Percentiles rank a stretch among this genome's conserved stretches.
Conservation (phyloP, 169 alveolate species). For the Perkinsus chesapeaki region DNA sequence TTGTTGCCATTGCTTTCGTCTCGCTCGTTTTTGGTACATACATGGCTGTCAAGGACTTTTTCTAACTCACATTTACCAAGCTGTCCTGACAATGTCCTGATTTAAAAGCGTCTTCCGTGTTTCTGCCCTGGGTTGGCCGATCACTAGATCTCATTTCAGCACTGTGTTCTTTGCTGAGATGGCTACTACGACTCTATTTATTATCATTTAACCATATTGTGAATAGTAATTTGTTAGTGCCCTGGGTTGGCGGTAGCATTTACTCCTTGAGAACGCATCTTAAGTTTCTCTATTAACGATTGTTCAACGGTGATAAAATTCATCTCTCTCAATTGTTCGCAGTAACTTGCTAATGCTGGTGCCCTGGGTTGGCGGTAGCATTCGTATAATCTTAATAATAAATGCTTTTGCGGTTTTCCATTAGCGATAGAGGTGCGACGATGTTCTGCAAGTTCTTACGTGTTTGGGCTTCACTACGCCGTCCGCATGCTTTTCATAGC, state of each 20-base stretch:
- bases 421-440: too few species aligned
- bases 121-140: neutral
- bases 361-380: constrained; percentile 5
- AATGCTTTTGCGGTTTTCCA: neutral
- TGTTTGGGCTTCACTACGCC: too few species aligned
- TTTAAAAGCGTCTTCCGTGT: too few species aligned
- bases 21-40: neutral
- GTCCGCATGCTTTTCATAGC: too few species aligned
- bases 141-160: too few species aligned
- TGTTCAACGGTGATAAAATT: neutral
- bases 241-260: constrained; percentile 3
- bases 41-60: neutral
- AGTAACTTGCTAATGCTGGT: neutral
- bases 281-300: neutral
- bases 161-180: neutral
- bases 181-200: neutral
- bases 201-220: neutral
- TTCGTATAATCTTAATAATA: neutral
- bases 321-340: neutral
- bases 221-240: neutral
- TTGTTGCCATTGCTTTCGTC: neutral
- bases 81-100: too few species aligned
- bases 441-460: too few species aligned
- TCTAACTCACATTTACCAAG: too few species aligned
- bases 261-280: neutral